Evolutionary conservation across 192 early-diverging fungal species (phyloP).

Genomic region (Backusella liffmaniae): DNA sequence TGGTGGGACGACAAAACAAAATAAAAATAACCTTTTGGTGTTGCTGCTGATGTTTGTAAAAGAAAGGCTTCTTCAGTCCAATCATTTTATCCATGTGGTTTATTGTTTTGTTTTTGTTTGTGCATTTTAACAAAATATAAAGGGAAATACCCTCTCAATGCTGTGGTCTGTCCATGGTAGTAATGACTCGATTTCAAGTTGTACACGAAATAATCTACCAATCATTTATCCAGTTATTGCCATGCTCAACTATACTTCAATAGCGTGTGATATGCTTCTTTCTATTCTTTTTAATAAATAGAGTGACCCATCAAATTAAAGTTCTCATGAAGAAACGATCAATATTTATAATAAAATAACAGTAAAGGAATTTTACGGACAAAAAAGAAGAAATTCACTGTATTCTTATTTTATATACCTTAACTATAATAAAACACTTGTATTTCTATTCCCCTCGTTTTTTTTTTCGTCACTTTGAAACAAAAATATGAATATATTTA

Average conservation of each 20-base stretch:
- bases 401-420: not conserved
- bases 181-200: not conserved
- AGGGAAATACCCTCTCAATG: conserved; percentile 3
- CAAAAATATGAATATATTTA: not conserved
- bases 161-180: not conserved
- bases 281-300: not conserved
- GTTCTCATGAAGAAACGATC: not conserved
- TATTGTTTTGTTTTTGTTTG: not conserved
- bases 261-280: not conserved
- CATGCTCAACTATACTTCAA: not conserved
- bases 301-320: not conserved
- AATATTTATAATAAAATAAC: not conserved
- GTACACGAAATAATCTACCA: not conserved
- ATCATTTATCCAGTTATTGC: not conserved
- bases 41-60: not conserved
- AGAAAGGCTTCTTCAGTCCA: not conserved
- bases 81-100: not conserved
- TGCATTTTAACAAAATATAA: not conserved
- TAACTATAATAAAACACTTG: not conserved
- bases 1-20: not conserved
- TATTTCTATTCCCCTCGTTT: not conserved
- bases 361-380: not conserved
- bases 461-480: not conserved
- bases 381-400: not conserved
- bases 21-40: not conserved